Conservation (phyloP, 169 alveolate species). For the Plasmodium berghei region DNA sequence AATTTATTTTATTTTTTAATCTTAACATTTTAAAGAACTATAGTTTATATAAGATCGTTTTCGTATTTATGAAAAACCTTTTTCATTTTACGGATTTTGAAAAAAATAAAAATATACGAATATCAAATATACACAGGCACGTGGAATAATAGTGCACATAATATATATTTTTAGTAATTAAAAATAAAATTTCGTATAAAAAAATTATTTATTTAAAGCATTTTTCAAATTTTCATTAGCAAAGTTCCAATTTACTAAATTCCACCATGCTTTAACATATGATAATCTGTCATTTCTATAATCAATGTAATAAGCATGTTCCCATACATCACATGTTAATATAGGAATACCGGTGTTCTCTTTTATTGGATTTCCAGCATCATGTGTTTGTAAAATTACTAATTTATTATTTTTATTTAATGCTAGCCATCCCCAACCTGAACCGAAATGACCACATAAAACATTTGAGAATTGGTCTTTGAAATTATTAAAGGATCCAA, state of each 20-base stretch:
- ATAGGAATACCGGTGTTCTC: constrained; percentile 91
- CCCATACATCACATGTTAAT: constrained; percentile 97
- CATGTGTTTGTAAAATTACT: constrained; percentile 92
- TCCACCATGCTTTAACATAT: constrained; percentile 94
- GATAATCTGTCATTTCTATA: constrained; percentile 92
- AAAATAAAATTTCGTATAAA: neutral
- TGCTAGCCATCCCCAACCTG: constrained; percentile 99
- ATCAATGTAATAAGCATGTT: constrained; percentile 97
- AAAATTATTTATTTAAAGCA: constrained; percentile 62
- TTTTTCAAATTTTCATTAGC: constrained; percentile 85
- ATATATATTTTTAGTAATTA: neutral
- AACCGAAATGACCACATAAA: constrained; percentile 95
- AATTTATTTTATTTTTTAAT: neutral
- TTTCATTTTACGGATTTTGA: constrained; percentile 4
- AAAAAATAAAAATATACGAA: neutral
- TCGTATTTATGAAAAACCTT: constrained; percentile 11
- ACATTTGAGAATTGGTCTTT: constrained; percentile 87
- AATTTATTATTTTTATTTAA: constrained; percentile 91
- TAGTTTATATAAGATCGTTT: neutral
- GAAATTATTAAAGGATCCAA: constrained; percentile 90
- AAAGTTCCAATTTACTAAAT: constrained; percentile 95
- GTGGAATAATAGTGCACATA: neutral
- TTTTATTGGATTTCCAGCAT: constrained; percentile 93
- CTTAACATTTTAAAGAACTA: constrained; percentile 1
- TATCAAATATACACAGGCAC: neutral